Evolutionary conservation across 2,329 filamentous ascomycete genomes (phyloP).

Genomic region (Elsinoe fawcettii): DNA sequence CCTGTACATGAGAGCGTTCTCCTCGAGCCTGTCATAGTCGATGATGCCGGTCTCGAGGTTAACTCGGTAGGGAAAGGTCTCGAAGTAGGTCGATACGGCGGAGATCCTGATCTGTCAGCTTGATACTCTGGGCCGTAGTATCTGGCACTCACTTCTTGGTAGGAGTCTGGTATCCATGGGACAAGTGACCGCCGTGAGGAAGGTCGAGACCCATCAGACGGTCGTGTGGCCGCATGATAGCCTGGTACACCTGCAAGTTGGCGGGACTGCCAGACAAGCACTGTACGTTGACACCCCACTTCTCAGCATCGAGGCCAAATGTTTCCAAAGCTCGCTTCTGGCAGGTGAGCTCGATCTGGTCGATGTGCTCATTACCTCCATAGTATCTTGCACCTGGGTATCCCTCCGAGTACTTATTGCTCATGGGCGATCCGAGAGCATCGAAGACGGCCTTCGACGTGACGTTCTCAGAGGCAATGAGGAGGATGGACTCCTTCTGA

Average conservation of each 20-base stretch:
- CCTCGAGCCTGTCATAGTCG: slow-evolving; percentile 86
- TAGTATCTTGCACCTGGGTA: slow-evolving; percentile 98
- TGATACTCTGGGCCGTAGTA: not conserved
- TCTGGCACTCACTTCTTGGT: slow-evolving; percentile 59
- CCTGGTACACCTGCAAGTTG: slow-evolving; percentile 97
- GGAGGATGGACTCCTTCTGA: slow-evolving; percentile 95
- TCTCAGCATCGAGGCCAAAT: slow-evolving; percentile 75
- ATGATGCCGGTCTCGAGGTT: slow-evolving; percentile 87
- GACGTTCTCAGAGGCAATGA: slow-evolving; percentile 99
- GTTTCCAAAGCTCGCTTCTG: slow-evolving; percentile 87
- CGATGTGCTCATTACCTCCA: slow-evolving; percentile 97
- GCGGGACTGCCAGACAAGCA: slow-evolving; percentile 68
- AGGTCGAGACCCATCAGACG: slow-evolving; percentile 95
- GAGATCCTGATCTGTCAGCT: slow-evolving; percentile 54
- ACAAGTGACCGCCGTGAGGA: slow-evolving; percentile 88
- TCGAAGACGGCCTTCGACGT: slow-evolving; percentile 97
- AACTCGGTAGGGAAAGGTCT: slow-evolving; percentile 90
- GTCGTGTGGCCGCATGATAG: slow-evolving; percentile 90
- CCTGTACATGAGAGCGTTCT: slow-evolving; percentile 78
- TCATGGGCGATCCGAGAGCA: slow-evolving; percentile 88
- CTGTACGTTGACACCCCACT: slow-evolving; percentile 99
- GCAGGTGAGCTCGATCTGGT: slow-evolving; percentile 90
- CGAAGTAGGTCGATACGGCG: slow-evolving; percentile 98
- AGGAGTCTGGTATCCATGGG: slow-evolving; percentile 95
- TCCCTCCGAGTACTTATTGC: slow-evolving; percentile 96